Percentiles rank a stretch among this genome's conserved stretches.
These are phyloP conservation scores for Basipetospora chlamydospora DNA, from an alignment of 2,329 filamentous ascomycete genomes.

Conservation along the genomic window DNA sequence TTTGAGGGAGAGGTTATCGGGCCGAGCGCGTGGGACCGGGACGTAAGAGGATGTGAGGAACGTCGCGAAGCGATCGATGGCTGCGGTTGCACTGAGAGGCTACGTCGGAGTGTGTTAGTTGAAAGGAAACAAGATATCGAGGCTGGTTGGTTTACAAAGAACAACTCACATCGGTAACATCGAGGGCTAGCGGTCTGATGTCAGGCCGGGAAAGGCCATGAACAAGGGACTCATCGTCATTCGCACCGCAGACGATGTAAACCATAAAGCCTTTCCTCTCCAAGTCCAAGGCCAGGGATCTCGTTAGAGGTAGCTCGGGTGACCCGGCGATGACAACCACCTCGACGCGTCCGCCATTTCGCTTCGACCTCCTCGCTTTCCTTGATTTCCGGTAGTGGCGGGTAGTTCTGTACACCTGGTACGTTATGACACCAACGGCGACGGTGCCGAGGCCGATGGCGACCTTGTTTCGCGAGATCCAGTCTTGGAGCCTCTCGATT, in stretches of 20 bases:
- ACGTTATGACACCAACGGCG: constrained; percentile 51
- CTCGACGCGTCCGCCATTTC: constrained; percentile 74
- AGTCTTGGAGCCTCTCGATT: constrained; percentile 47
- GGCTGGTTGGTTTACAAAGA: too few species aligned
- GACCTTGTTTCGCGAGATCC: constrained; percentile 59
- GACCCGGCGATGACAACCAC: constrained; percentile 72
- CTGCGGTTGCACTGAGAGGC: constrained; percentile 53
- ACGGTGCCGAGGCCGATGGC: constrained; percentile 58
- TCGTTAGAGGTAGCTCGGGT: constrained; percentile 68
- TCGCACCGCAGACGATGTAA: constrained; percentile 73
- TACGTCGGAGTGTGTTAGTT: constrained; percentile 18
- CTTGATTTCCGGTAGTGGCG: constrained; percentile 52
- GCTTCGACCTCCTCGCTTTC: constrained; percentile 55
- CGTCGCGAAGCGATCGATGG: constrained; percentile 55
- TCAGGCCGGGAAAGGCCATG: constrained; percentile 65
- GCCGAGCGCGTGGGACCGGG: constrained; percentile 60
- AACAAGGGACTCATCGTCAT: constrained; percentile 71
- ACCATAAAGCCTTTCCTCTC: constrained; percentile 88
- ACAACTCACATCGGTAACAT: constrained; percentile 63
- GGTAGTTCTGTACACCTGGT: constrained; percentile 32
- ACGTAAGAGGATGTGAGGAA: constrained; percentile 62
- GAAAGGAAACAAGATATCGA: too few species aligned
- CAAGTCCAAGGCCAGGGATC: constrained; percentile 69
- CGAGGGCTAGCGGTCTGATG: constrained; percentile 67
- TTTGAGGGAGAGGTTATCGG: constrained; percentile 62